phyloP scores from a whole-genome alignment of 306 rosid species.

The Sicyos edulis region DNA sequence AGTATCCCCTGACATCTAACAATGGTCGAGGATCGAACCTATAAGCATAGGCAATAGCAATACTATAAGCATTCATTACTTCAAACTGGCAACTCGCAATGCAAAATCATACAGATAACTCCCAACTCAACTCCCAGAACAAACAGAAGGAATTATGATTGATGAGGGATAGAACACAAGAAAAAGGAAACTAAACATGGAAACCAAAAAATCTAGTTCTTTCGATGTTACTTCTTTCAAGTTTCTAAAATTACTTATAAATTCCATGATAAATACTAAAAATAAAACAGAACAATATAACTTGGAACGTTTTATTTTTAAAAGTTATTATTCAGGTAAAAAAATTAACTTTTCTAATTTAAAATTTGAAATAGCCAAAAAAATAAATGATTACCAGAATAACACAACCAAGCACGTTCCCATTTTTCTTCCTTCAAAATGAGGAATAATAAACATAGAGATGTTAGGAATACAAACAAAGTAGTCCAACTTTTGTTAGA shows the following conservation, averaged over 20 bases:
- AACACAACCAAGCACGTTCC: background rate
- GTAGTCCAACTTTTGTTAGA: too few species aligned
- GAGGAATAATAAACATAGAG: background rate
- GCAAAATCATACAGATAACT: conserved; percentile 2
- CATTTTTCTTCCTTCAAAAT: background rate
- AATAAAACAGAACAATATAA: background rate
- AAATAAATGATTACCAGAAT: background rate
- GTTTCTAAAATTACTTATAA: background rate
- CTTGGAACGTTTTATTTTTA: background rate
- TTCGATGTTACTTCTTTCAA: background rate
- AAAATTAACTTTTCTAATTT: background rate
- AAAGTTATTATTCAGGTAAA: background rate
- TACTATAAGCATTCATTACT: background rate
- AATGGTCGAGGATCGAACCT: background rate
- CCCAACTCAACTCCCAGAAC: conserved; percentile 4
- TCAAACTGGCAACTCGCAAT: background rate
- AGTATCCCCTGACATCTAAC: conserved; percentile 13
- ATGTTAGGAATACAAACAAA: too few species aligned
- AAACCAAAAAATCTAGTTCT: too few species aligned
- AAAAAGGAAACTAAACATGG: background rate
- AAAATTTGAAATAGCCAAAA: background rate
- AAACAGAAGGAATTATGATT: background rate
- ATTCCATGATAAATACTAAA: background rate
- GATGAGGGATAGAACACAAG: background rate
- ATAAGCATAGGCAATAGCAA: background rate